Evolutionary conservation across 306 rosid genomes (phyloP), one percentile per base, ranked within the genome.

Genomic region (Cajanus cajan): DNA sequence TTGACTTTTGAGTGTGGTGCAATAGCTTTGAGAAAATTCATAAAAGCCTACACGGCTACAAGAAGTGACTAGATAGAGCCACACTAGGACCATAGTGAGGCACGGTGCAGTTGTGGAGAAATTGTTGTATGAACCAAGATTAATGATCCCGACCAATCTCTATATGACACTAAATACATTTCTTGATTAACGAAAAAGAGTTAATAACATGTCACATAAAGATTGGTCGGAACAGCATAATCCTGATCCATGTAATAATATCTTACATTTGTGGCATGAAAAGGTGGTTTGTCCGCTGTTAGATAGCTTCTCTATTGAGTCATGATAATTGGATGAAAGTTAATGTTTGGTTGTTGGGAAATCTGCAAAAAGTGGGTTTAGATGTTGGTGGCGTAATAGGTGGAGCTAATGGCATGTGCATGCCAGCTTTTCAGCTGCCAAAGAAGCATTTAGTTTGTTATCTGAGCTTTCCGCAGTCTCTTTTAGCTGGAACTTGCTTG

Each of bases 361-460:
- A 52, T 52, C 44, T 14, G 34, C 58, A 43, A 24, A 25, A 76
- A 52, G 10, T 14, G 5, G 55, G 47, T n/a, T 68, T 41, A 54
- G 47, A 61, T 68, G 61, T 69, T 16, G 54, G 76, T 64, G 74
- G 69, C 62, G 47, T 43, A 77, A 62, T 48, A 8, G n/a, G 43
- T 50, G 34, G 50, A 67, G 62, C 22, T 22, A 11, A 45, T 11
- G 15, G 57, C 84, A 80, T 39, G 79, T 51, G 68, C 45, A 69
- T 72, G 74, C 50, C 47, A 74, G 55, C 74, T 67, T 73, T 74
- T 37, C 71, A 61, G 76, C 66, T 40, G 40, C 61, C 73, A 59
- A 64, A 59, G 72, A 70, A 82, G 67, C 68, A 78, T 59, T 81
- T 48, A 52, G 71, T 41, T 31, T 77, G 82, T 62, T 77, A 62